Evolutionary conservation across 106 monocot species (phyloP).

Genomic region (Phalaenopsis aphrodite): DNA sequence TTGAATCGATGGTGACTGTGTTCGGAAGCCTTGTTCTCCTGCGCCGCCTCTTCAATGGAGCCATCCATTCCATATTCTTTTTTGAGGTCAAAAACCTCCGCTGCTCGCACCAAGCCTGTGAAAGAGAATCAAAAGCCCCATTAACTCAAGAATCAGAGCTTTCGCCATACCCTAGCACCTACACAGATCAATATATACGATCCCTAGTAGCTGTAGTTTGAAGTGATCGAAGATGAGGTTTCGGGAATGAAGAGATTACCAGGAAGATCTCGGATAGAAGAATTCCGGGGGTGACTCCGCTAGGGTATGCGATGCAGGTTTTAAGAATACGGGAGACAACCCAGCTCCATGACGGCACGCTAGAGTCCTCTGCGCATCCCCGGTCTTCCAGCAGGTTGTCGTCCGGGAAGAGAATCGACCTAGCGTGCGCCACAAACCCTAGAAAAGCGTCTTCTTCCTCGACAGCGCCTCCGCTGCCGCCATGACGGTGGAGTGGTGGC

Average conservation of each 20-base stretch:
- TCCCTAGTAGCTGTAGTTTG: neutral
- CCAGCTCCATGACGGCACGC: constrained; percentile 74
- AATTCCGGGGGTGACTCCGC: constrained; percentile 85
- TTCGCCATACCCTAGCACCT: neutral
- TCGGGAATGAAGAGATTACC: constrained; percentile 13
- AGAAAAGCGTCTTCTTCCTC: constrained; percentile 59
- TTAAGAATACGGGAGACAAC: constrained; percentile 65
- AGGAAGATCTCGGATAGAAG: constrained; percentile 92
- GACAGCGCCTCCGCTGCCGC: neutral
- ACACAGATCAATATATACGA: neutral
- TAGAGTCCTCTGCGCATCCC: constrained; percentile 5
- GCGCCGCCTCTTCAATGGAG: constrained; percentile 40
- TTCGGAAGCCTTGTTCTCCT: constrained; percentile 48
- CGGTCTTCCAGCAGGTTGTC: constrained; percentile 12
- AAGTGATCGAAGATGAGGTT: neutral
- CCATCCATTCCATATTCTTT: constrained; percentile 39
- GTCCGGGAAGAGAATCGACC: constrained; percentile 34
- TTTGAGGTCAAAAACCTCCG: constrained; percentile 37
- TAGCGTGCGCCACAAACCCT: constrained; percentile 69
- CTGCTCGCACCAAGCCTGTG: constrained; percentile 83
- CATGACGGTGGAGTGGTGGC: neutral
- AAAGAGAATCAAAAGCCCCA: neutral
- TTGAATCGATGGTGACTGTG: constrained; percentile 75
- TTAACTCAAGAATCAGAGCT: neutral
- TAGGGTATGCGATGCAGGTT: constrained; percentile 77